Evolutionary conservation across 306 rosid genomes (phyloP).

Genomic region (Lablab purpureus): DNA sequence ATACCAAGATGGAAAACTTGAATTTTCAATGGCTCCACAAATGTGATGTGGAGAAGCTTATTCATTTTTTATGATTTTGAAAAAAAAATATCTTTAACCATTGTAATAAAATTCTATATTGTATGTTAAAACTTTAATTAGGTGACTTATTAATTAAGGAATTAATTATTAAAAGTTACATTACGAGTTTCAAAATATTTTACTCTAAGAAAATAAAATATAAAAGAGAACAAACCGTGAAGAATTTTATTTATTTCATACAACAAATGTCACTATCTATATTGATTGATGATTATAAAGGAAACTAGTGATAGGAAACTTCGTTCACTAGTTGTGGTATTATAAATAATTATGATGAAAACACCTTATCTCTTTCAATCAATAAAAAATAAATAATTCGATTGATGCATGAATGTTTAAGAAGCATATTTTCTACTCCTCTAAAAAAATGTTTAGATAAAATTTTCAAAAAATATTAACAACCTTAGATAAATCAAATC

Average conservation of each 20-base stretch:
- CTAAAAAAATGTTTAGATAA: too few species aligned
- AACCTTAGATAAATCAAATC: too few species aligned
- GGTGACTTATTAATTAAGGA: too few species aligned
- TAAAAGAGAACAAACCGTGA: neutral
- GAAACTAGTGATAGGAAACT: too few species aligned
- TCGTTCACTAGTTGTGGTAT: neutral
- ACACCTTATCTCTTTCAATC: neutral
- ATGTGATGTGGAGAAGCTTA: too few species aligned
- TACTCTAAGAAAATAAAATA: neutral
- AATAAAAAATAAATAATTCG: neutral
- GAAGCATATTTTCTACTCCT: neutral
- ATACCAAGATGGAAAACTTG: neutral
- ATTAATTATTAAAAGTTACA: too few species aligned
- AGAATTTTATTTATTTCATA: neutral
- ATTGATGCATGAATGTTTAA: neutral
- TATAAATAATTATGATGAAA: too few species aligned
- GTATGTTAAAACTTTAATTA: too few species aligned
- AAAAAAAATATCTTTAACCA: too few species aligned
- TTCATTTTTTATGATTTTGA: too few species aligned
- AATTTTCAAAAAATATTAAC: too few species aligned
- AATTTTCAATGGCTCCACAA: neutral
- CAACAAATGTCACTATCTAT: neutral
- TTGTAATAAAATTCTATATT: too few species aligned
- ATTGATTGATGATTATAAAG: neutral
- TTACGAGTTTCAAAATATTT: neutral